Evolutionary conservation across 202 grass and related monocot species (phyloP).

Genomic region (Schoenoplectus triqueter): DNA sequence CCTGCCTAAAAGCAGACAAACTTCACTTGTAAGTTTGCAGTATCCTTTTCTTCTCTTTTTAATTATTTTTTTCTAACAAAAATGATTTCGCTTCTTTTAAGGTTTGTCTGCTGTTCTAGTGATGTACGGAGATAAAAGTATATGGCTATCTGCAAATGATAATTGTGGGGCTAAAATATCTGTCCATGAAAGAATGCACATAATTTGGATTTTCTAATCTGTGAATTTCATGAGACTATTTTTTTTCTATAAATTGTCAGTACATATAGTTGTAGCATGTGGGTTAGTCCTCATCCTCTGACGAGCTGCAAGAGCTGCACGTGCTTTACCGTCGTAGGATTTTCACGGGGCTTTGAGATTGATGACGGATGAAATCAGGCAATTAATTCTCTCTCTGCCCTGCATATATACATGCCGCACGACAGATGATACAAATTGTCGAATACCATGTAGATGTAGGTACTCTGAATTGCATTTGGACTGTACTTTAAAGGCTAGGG

Average conservation of each 20-base stretch:
- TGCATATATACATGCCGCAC: no score
- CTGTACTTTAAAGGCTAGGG: not conserved
- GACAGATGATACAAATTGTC: no score
- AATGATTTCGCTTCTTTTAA: not conserved
- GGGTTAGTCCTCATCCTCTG: no score
- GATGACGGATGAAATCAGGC: no score
- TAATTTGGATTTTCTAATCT: not conserved
- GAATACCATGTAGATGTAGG: not conserved
- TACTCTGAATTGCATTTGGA: conserved; percentile 21
- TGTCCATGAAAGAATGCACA: not conserved
- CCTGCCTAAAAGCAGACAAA: not conserved
- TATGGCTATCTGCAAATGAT: not conserved
- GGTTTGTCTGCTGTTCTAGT: not conserved
- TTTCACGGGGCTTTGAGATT: no score
- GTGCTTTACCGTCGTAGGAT: no score
- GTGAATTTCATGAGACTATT: not conserved
- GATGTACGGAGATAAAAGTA: not conserved
- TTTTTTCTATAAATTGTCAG: not conserved
- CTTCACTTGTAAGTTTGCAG: not conserved
- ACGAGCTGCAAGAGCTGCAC: no score
- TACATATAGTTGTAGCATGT: not conserved
- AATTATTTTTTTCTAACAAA: not conserved
- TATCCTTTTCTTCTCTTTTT: not conserved
- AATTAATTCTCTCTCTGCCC: no score
- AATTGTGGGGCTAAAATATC: not conserved